Base-by-base conservation (phyloP, 2,329 filamentous ascomycete species). In the Fusarium torreyae region DNA sequence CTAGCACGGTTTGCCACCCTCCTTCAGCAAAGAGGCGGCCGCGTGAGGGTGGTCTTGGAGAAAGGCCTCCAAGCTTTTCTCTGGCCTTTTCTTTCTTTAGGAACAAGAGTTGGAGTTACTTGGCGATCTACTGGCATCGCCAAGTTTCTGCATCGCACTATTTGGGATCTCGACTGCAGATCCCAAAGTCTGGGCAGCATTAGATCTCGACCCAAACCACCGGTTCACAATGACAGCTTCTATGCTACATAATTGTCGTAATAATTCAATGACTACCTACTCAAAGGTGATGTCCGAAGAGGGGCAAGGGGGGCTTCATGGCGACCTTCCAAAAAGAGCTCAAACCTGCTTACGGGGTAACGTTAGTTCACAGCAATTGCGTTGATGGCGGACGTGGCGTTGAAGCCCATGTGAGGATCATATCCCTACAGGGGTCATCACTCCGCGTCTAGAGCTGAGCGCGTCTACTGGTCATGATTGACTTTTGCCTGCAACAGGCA, bases 271-370 rank as follows among this genome's bases (percentile, higher is more conserved):
- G 42, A 65, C 50, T 51, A 50, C 39, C 50, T 51, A 50, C 39
- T 15, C 17, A n/a, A 45, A 51, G 48, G 26, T 26, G 24, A 15
- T 15, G n/a, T 24, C 42, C 26, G 38, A 36, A 40, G 15, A 63
- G 15, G 34, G 31, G 55, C 49, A 58, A 59, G 52, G 42, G 31
- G 31, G 48, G n/a, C 18, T 50, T 62, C 33, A 71, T 46, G 45
- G 46, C 50, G 63, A 74, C 70, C 72, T 74, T 74, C 71, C 71
- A 26, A 50, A 74, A 68, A 26, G 40, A 71, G 71, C 46, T 44
- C 59, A 74, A 31, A 62, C 45, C 49, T 68, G 31, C 57, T 62
- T 66, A 74, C 36, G 60, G 62, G 45, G 39, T 45, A 28, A 28
- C 26, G 26, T 31, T 31, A 31, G 28, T 31, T 31, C 42, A 49